Evolutionary conservation across 768 basidiomycete genomes (phyloP), one percentile per base, ranked within the genome.

Genomic region (Leccinum aurantiacum): DNA sequence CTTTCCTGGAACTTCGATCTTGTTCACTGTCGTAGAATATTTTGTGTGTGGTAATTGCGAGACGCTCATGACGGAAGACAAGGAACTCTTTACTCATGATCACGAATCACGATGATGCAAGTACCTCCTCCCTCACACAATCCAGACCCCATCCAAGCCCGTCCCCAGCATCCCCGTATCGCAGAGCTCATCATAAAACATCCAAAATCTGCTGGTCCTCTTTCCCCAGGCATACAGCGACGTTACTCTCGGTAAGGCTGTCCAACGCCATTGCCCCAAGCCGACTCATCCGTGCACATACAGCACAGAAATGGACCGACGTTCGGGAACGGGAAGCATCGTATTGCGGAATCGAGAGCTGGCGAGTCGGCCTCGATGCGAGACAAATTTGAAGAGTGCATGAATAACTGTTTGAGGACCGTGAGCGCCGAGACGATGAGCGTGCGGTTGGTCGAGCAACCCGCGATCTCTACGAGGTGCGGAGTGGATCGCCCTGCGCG

Each of bases 171-270:
- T 63, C 64, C 75, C 48, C 75, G 67, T 4, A 76, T 90, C 27
- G 74, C 81, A 10, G 71, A 74, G 4, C 66, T 85, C 44, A 62
- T 88, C 25, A 60, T 65, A 10, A 89, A 85, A 69, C 91, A 91
- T 65, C 89, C 90, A 35, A 77, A 71, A 25, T 74, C 80, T 15
- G 84, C 85, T 3, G 80, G 85, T 13, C 77, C 81, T 24, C 72
- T 91, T 9, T 89, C 91, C 68, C 90, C 90, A 91, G 71, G 79
- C 86, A 1, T 91, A 87, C 75, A 91, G 91, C 69, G 90, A 93
- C 60, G 72, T 92, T 29, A 71, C 82, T 6, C 82, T 84, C 22
- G 83, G 90, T 88, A 54, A 56, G 74, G 7, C 35, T 27, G 46
- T 9, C 54, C 38, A 24, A 2, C 25, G 14, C 41, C 41, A 41